phyloP scores from a whole-genome alignment of 345 rosid genomes.

The Eucalyptus cladocalyx region DNA sequence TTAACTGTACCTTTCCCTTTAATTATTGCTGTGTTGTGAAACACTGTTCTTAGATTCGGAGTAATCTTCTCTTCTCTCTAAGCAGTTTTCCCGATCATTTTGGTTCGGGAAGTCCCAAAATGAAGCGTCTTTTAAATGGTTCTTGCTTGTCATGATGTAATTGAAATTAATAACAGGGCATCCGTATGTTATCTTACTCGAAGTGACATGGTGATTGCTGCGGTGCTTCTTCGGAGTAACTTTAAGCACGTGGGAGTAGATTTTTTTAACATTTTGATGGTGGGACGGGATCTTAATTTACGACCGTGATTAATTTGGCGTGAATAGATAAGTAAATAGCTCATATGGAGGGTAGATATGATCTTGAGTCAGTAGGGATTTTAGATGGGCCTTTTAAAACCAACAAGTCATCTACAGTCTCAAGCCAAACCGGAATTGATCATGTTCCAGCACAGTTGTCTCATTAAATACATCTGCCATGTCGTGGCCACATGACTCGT shows the following conservation, averaged over 20 bases:
- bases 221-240: not conserved
- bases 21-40: not conserved
- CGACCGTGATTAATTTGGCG: not conserved
- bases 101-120: not conserved
- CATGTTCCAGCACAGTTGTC: not conserved
- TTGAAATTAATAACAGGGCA: not conserved
- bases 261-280: not conserved
- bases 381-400: not conserved
- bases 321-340: not conserved
- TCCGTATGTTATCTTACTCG: not conserved
- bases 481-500: not conserved
- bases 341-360: not conserved
- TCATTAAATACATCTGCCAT: not conserved
- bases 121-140: not conserved
- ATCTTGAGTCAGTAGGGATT: not conserved
- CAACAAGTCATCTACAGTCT: not conserved
- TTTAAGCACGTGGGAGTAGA: not conserved
- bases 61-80: not conserved
- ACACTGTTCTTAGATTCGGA: not conserved
- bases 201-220: not conserved
- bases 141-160: not conserved
- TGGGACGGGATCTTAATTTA: not conserved
- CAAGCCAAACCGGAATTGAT: not conserved
- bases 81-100: not conserved
- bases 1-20: not conserved